Base-by-base conservation (phyloP, 805 yeast genomes). In the Ogataea chonburiensis region DNA sequence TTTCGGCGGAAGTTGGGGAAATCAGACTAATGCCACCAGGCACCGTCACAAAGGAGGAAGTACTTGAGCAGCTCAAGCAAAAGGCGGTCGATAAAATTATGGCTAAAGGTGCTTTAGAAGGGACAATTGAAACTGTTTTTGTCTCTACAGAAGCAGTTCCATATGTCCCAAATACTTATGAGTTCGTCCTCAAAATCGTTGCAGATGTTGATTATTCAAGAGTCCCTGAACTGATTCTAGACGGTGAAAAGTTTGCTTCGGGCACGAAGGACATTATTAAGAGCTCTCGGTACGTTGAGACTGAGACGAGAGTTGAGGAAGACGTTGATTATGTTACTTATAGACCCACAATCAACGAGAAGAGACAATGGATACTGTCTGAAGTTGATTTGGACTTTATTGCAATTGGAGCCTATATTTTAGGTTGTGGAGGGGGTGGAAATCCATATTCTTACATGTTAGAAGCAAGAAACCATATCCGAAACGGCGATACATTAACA, bases 391-490 rank as follows among this genome's bases (percentile, higher is more conserved):
- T 71, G 56, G 74, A 69, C 23, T 61, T 60, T 39, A 42, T 71
- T 9, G 49, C 64, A 21, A 60, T 67, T 32, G 77, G 76, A n/a
- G 52, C 66, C 17, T 47, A 70, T 44, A 67, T 71, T 35, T 58
- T 71, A 4, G 77, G 76, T 6, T 66, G 71, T 50, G 77, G 76
- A 3, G 77, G 77, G 10, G 77, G 77, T 19, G 76, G 77, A 24
- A 61, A 61, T 33, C 75, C 77, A 15, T 67, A 70, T 48, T 54
- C 70, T 4, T 49, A 47, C 13, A 67, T 47, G 41, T 51, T 71
- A 20, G 65, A 61, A 28, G 45, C 59, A 1, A 49, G 66, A 28
- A 61, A 61, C 34, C 38, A 55, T 33, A 31, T 70, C 13, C 42
- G 65, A 26, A 32, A 45, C 2, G 75, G 73, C 7, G 63, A 55